A percentile compares a stretch with the other conserved stretches of the same genome.
These are phyloP conservation scores for Calocera cornea DNA, from an alignment of 768 basidiomycete species.

Conservation along the genomic window DNA sequence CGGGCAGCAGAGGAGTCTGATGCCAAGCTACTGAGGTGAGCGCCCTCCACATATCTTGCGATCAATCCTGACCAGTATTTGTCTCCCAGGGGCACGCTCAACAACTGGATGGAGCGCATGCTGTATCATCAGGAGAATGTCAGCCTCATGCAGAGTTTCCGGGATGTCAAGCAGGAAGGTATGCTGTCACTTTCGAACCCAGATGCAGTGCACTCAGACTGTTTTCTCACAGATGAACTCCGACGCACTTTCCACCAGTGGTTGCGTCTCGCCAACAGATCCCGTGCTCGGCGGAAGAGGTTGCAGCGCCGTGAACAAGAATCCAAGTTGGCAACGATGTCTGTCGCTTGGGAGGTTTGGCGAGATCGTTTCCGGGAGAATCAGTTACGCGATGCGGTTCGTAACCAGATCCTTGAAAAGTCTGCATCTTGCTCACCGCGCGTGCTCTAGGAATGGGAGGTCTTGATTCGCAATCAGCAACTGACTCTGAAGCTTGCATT, in stretches of 20 bases:
- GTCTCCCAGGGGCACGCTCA: slow-evolving; percentile 38
- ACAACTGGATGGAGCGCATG: slow-evolving; percentile 53
- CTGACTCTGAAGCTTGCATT: slow-evolving; percentile 8
- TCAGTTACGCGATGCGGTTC: slow-evolving; percentile 31
- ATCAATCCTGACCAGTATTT: background rate
- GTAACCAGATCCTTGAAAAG: background rate
- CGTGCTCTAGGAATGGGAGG: slow-evolving; percentile 4
- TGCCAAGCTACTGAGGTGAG: slow-evolving; percentile 28
- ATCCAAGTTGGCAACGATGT: slow-evolving; percentile 38
- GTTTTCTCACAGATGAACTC: slow-evolving; percentile 39
- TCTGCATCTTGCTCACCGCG: background rate
- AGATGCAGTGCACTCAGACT: background rate
- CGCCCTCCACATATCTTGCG: background rate
- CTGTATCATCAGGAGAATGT: slow-evolving; percentile 54
- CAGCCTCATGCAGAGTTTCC: slow-evolving; percentile 73
- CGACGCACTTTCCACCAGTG: slow-evolving; percentile 58
- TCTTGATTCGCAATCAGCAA: background rate
- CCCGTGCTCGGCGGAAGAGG: slow-evolving; percentile 45
- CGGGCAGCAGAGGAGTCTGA: slow-evolving; percentile 40
- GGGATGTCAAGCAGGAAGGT: slow-evolving; percentile 71
- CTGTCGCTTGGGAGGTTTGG: slow-evolving; percentile 67
- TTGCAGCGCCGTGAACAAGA: slow-evolving; percentile 52
- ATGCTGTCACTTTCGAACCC: slow-evolving; percentile 10
- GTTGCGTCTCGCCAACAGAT: slow-evolving; percentile 45
- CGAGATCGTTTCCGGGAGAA: slow-evolving; percentile 54